Evolutionary conservation across 1,284 basidiomycete species (phyloP).

Genomic region (Trichosporon sp.): DNA sequence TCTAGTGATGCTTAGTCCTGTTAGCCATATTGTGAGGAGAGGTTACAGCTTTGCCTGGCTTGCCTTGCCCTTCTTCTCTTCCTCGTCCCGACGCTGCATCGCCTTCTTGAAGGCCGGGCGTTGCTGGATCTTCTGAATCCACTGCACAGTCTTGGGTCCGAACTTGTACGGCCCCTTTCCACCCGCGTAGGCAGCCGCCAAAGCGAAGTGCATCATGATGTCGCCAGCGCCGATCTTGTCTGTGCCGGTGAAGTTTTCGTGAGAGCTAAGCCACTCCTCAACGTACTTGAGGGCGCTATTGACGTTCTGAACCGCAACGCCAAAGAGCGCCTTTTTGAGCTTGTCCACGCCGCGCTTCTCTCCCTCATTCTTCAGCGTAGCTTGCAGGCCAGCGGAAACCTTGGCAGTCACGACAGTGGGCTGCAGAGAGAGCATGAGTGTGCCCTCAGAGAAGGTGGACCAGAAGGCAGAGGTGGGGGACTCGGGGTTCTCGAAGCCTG

Average conservation of each 20-base stretch:
- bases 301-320: background rate
- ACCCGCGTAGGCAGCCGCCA: conserved; percentile 23
- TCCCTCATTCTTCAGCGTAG: conserved; percentile 12
- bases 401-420: background rate
- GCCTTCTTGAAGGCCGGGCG: conserved; percentile 19
- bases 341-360: conserved; percentile 25
- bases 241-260: conserved; percentile 28
- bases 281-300: conserved; percentile 25
- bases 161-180: conserved; percentile 24
- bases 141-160: conserved; percentile 23
- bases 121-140: conserved; percentile 21
- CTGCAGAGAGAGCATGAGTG: conserved; percentile 35
- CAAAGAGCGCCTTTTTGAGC: background rate
- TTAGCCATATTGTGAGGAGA: background rate
- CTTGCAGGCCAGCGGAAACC: background rate
- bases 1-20: no score
- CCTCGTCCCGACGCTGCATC: conserved; percentile 22
- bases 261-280: conserved; percentile 23
- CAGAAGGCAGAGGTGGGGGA: conserved; percentile 30
- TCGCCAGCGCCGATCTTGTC: conserved; percentile 33
- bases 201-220: conserved; percentile 38
- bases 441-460: conserved; percentile 38
- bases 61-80: conserved; percentile 22
- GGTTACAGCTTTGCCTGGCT: background rate
- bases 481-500: conserved; percentile 19